phyloP scores from a whole-genome alignment of 768 basidiomycete genomes.

The Tricholoma saponaceum region DNA sequence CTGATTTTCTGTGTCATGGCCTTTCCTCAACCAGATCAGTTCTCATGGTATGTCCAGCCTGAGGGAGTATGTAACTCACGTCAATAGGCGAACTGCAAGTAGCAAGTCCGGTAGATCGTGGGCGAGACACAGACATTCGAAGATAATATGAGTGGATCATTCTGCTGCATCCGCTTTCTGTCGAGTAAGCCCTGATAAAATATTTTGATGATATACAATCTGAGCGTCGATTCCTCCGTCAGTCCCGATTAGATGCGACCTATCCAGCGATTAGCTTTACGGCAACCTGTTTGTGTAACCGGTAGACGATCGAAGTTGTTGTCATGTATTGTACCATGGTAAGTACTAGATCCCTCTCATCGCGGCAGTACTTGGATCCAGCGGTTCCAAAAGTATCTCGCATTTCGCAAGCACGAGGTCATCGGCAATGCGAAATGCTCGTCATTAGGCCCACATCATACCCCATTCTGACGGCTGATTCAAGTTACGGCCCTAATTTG shows the following conservation, averaged over 20 bases:
- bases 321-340: too few relatives aligned
- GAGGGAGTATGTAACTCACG: not conserved
- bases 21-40: not conserved
- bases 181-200: not conserved
- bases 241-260: not conserved
- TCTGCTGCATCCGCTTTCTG: not conserved
- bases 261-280: not conserved
- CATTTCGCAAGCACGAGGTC: slow-evolving; percentile 7
- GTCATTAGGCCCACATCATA: not conserved
- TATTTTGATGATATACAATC: too few relatives aligned
- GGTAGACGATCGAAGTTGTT: too few relatives aligned
- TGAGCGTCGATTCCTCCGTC: too few relatives aligned
- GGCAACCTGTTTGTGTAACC: not conserved
- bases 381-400: not conserved
- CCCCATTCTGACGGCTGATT: not conserved
- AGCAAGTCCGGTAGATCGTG: not conserved
- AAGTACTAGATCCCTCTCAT: not conserved
- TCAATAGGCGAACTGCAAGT: not conserved
- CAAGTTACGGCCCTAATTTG: slow-evolving; percentile 4
- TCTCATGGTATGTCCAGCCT: not conserved
- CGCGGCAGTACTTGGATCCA: not conserved
- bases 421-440: not conserved
- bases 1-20: too few relatives aligned
- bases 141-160: too few relatives aligned
- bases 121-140: not conserved